Evolutionary conservation across 1,284 basidiomycete species (phyloP).

Genomic region (Meira nashicola): DNA sequence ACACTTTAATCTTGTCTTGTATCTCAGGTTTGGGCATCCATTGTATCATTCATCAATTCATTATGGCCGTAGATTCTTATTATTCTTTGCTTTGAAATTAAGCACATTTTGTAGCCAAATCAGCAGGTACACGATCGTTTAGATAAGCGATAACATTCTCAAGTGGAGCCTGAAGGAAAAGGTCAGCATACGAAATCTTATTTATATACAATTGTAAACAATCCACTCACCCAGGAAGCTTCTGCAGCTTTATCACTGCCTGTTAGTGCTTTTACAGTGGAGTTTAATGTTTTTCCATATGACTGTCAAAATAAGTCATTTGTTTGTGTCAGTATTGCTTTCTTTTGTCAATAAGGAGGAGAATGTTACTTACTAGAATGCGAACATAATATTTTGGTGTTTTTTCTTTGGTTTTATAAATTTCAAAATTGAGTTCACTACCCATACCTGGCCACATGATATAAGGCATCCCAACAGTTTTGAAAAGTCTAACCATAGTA

Average conservation of each 20-base stretch:
- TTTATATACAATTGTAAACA: too few relatives aligned
- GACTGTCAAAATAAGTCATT: too few relatives aligned
- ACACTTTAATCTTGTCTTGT: too few relatives aligned
- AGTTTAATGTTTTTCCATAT: background rate
- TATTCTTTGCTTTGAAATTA: background rate
- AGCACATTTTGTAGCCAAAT: slow-evolving; percentile 14
- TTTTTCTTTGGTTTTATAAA: slow-evolving; percentile 18
- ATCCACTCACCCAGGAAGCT: slow-evolving; percentile 6
- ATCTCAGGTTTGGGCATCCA: too few relatives aligned
- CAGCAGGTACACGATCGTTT: slow-evolving; percentile 22
- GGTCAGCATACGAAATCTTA: background rate
- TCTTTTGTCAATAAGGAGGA: background rate
- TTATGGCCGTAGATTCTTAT: too few relatives aligned
- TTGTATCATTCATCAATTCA: too few relatives aligned
- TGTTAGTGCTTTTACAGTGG: background rate
- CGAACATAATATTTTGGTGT: slow-evolving; percentile 7
- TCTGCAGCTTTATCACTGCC: background rate
- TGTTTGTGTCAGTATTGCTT: too few relatives aligned
- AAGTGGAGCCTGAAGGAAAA: slow-evolving; percentile 12
- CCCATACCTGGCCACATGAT: slow-evolving; percentile 34
- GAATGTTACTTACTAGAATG: slow-evolving; percentile 12
- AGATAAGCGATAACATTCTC: slow-evolving; percentile 25
- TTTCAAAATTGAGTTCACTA: slow-evolving; percentile 28
- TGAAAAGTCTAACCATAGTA: slow-evolving; percentile 37
- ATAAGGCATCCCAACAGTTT: slow-evolving; percentile 22